These are phyloP conservation scores for Jatropha multifida DNA, from an alignment of 441 rosid species.

Conservation along the genomic window DNA sequence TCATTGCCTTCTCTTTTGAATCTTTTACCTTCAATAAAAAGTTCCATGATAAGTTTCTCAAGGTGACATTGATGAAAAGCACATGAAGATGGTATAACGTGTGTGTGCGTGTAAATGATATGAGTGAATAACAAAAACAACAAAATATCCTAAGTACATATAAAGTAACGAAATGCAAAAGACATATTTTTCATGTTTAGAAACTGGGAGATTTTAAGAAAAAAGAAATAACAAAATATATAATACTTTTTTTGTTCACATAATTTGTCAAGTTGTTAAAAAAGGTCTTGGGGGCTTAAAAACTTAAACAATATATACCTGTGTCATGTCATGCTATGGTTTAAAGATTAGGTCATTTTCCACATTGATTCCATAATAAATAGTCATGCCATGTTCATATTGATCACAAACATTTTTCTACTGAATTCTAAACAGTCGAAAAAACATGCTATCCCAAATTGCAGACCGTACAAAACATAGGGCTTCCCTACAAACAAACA, in stretches of 20 bases:
- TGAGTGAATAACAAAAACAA: not conserved
- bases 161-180: too few species aligned
- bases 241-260: not conserved
- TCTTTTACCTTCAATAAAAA: slow-evolving; percentile 71
- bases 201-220: not conserved
- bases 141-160: not conserved
- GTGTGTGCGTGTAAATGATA: not conserved
- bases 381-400: too few species aligned
- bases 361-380: too few species aligned
- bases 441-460: not conserved
- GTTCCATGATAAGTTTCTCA: slow-evolving; percentile 26
- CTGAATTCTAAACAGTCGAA: not conserved
- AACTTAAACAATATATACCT: too few species aligned
- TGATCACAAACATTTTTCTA: too few species aligned
- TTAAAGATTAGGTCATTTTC: not conserved
- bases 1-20: slow-evolving; percentile 91
- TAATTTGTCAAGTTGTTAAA: not conserved
- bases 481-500: not conserved
- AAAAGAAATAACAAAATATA: not conserved
- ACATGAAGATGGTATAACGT: not conserved
- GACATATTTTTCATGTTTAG: not conserved
- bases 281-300: not conserved
- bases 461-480: too few species aligned
- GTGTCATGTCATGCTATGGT: not conserved
- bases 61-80: slow-evolving; percentile 16